Evolutionary conservation across 768 basidiomycete genomes (phyloP), one percentile per base, ranked within the genome.

Genomic region (Amanita molliuscula): DNA sequence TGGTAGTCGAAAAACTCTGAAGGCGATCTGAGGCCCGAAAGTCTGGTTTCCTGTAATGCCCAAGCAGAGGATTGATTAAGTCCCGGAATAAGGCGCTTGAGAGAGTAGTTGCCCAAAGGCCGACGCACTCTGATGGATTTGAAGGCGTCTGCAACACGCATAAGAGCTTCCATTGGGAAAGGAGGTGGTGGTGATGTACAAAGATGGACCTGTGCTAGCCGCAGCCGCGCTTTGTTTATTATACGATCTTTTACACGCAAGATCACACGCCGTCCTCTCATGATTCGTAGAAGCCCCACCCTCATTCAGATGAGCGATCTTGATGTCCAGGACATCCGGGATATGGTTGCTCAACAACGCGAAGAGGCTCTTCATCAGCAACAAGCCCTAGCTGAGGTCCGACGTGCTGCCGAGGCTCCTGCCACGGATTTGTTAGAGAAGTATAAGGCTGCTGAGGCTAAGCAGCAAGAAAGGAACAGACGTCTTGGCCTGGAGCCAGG

Each of bases 1-100:
- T 91, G 81, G 56, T 75, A 67, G 68, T 92, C 89, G 61, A 92
- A 91, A 67, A 92, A 92, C 64, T 92, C 89, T 41, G 65, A 60
- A 4, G 81, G 79, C 1, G 83, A 71, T 52, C 89, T 77, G 54
- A 92, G 70, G 35, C 81, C 81, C 50, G 84, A 85, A 51, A 91
- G 72, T 57, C 80, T 78, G 21, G 87, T 82, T 67, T 91, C 88
- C 88, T 91, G 61, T 25, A 20, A 43, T 21, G 36, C 28, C 29
- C 29, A 29, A 42, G 35, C 8, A 28, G 25, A 40, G 25, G 20
- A 54, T 20, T 1, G 15, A 13, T 28, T 40, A 16, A 29, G 37
- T 9, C 10, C 35, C 11, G 42, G 20, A 3, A 50, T 11, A 29
- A 43, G 31, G 7, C 36, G 28, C 20, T 26, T 18, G 38, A 43